Base-by-base conservation (phyloP, 2,329 filamentous ascomycete species). In the Curvularia eragrostidis region DNA sequence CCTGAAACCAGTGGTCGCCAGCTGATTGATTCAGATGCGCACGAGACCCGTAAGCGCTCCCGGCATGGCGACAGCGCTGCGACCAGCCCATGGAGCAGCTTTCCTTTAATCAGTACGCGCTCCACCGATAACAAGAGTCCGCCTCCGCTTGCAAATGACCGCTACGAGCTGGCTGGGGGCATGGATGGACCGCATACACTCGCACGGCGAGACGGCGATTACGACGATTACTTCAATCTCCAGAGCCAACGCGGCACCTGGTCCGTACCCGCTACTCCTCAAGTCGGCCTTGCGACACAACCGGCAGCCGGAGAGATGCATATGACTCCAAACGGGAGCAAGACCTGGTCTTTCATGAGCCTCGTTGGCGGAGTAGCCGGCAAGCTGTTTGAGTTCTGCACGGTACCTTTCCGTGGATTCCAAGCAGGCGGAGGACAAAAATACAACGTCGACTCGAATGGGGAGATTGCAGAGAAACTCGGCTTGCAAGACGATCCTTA, bases 341-440 rank as follows among this genome's bases (percentile, higher is more conserved):
- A 68, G 42, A 57, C 70, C 2, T 75, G 67, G 73, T 73, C 32
- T 58, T 67, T 89, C 5, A 79, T 91, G 30, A 84, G 79, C 39
- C 82, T 89, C 0, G 82, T 91, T 7, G 87, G 87, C 1, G 86
- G 83, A 26, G 85, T 90, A 3, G 86, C 90, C 1, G 90, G 91
- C 18, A 94, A 89, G 69, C 87, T 96, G 0, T 93, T 91, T 85
- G 86, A 93, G 65, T 95, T 97, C 68, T 97, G 93, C 79, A 79
- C 81, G 0, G 86, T 80, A 23, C 86, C 90, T 0, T 96, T 97
- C 70, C 84, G 85, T 53, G 93, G 93, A 0, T 97, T 97, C 75
- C 88, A 93, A 61, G 92, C 93, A 12, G 94, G 93, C 7, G 91
- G 90, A 3, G 94, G 93, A 8, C 82, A 82, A 58, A 87, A 87